Evolutionary conservation across 2,329 filamentous ascomycete species (phyloP).

Genomic region (Diplodia corticola): DNA sequence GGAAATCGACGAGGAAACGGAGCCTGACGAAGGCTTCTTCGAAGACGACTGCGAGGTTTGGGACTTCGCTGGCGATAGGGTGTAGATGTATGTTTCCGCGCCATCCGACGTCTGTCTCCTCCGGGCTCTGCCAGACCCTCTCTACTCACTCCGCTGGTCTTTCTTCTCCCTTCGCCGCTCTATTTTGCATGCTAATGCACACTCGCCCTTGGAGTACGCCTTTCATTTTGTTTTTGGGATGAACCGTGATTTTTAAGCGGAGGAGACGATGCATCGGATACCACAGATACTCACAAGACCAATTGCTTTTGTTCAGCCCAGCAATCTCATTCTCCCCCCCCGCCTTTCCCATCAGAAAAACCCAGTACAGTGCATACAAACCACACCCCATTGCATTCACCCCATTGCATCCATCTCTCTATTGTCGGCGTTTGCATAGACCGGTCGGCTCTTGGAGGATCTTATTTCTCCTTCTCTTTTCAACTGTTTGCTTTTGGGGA

Average conservation of each 20-base stretch:
- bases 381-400: neutral
- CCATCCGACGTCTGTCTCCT: neutral
- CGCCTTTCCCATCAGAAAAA: neutral
- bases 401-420: neutral
- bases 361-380: neutral
- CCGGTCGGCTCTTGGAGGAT: neutral
- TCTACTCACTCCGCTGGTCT: neutral
- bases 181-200: neutral
- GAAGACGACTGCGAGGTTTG: constrained; percentile 91
- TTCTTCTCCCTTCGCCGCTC: neutral
- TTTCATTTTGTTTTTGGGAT: neutral
- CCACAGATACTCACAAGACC: constrained; percentile 7
- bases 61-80: constrained; percentile 71
- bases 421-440: constrained; percentile 9
- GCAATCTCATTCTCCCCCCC: neutral
- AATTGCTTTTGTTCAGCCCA: neutral
- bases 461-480: neutral
- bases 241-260: neutral
- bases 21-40: constrained; percentile 74
- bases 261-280: constrained; percentile 14
- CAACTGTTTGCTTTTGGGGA: neutral
- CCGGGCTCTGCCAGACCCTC: neutral
- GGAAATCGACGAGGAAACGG: constrained; percentile 46
- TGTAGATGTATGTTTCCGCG: constrained; percentile 33
- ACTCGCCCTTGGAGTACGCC: neutral